These are phyloP conservation scores for Beauveria brongniartii DNA, from an alignment of 2,329 filamentous ascomycete genomes.

Conservation along the genomic window DNA sequence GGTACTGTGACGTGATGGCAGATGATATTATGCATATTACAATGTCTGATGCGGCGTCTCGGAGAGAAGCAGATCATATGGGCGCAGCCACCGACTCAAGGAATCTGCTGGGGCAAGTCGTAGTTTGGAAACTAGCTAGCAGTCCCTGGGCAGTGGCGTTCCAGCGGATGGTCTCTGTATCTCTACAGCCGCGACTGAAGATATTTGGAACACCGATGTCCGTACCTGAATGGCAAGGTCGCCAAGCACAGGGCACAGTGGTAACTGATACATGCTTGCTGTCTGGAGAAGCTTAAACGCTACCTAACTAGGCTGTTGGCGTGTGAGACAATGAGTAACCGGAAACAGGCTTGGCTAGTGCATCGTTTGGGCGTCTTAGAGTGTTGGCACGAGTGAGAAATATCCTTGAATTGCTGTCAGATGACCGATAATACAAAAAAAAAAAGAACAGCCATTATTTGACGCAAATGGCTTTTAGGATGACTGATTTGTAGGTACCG, in stretches of 20 bases:
- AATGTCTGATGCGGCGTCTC: slow-evolving; percentile 1
- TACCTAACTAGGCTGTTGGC: background rate
- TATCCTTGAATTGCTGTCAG: background rate
- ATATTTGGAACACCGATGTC: background rate
- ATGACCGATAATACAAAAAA: background rate
- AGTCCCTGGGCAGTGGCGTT: background rate
- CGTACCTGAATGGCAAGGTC: too few species aligned
- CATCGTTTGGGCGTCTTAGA: background rate
- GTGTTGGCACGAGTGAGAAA: background rate
- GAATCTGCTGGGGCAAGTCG: background rate
- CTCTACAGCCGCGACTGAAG: background rate
- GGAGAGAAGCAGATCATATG: slow-evolving; percentile 1
- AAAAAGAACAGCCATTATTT: background rate
- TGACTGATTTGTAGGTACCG: background rate
- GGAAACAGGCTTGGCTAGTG: background rate
- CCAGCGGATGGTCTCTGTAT: too few species aligned
- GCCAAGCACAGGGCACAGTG: background rate
- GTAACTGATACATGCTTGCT: too few species aligned
- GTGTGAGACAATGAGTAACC: background rate
- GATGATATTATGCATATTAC: slow-evolving; percentile 2
- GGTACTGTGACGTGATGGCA: slow-evolving; percentile 1
- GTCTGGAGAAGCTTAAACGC: slow-evolving; percentile 1
- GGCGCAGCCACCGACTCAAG: background rate
- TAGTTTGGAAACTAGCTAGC: background rate
- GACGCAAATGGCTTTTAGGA: background rate